Evolutionary conservation across 163 green algal genomes (phyloP).

Genomic region (Trebouxiophyceae sp.): DNA sequence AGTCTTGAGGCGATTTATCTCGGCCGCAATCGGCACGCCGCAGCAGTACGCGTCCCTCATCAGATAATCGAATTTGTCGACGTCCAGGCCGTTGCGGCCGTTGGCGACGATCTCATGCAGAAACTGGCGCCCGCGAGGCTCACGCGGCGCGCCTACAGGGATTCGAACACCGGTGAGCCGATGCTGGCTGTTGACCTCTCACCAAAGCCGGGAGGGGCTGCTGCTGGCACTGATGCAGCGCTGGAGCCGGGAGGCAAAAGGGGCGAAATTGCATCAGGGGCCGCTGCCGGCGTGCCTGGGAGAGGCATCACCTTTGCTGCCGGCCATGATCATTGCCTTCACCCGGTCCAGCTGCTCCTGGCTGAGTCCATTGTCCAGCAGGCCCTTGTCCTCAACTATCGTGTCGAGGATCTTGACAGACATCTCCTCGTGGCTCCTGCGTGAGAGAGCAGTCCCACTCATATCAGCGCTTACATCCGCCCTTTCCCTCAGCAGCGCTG

Average conservation of each 20-base stretch:
- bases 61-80: constrained; percentile 82
- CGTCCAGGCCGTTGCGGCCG: constrained; percentile 66
- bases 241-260: too few species aligned
- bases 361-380: not conserved
- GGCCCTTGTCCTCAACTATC: constrained; percentile 34
- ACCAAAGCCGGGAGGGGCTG: too few species aligned
- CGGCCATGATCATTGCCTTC: constrained; percentile 27
- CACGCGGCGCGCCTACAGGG: not conserved
- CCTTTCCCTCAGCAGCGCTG: too few species aligned
- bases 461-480: not conserved
- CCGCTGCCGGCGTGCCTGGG: not conserved
- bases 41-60: constrained; percentile 47
- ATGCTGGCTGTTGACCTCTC: too few species aligned
- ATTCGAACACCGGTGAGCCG: too few species aligned
- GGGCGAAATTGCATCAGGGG: too few species aligned
- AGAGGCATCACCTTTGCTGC: not conserved
- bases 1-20: constrained; percentile 47
- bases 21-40: constrained; percentile 36
- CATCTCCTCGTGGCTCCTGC: constrained; percentile 81
- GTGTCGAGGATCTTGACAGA: constrained; percentile 53
- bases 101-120: constrained; percentile 71
- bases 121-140: not conserved
- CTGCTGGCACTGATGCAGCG: too few species aligned
- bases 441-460: not conserved
- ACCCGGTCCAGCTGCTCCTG: constrained; percentile 17